Conservation (phyloP, 2,329 filamentous ascomycete genomes). For the Aspergillus fischeri region DNA sequence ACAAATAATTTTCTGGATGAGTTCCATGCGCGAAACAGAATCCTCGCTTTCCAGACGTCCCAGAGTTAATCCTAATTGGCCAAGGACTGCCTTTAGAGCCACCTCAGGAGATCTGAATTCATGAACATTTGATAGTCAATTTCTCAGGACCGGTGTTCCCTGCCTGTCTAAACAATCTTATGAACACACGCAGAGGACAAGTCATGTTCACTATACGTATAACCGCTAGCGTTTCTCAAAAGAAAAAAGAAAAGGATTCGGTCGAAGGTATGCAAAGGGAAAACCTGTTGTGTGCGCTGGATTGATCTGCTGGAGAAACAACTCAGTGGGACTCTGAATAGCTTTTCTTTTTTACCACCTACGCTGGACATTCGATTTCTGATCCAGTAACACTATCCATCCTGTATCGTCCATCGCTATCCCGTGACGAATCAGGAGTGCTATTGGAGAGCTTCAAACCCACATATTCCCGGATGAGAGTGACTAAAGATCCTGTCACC, state of each 20-base stretch:
- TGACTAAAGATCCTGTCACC: slow-evolving; percentile 6
- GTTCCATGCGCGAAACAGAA: slow-evolving; percentile 10
- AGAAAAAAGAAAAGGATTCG: neutral
- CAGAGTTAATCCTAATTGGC: neutral
- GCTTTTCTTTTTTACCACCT: neutral
- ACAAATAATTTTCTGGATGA: slow-evolving; percentile 19
- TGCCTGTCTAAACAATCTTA: neutral
- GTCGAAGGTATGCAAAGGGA: neutral
- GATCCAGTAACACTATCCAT: too few relatives aligned
- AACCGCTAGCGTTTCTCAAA: neutral
- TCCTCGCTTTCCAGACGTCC: neutral
- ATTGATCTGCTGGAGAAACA: neutral
- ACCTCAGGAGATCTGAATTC: neutral
- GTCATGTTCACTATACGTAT: neutral
- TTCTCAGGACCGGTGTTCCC: neutral
- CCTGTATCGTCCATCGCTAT: neutral
- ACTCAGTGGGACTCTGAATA: neutral
- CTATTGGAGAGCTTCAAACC: neutral
- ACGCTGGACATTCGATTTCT: neutral
- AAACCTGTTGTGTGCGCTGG: neutral
- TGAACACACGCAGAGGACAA: neutral
- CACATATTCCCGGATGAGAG: neutral
- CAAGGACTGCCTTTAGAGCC: neutral
- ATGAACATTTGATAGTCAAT: neutral
- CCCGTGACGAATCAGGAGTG: neutral